Conservation (phyloP, 345 rosid genomes). For the Gossypium herbaceum region DNA sequence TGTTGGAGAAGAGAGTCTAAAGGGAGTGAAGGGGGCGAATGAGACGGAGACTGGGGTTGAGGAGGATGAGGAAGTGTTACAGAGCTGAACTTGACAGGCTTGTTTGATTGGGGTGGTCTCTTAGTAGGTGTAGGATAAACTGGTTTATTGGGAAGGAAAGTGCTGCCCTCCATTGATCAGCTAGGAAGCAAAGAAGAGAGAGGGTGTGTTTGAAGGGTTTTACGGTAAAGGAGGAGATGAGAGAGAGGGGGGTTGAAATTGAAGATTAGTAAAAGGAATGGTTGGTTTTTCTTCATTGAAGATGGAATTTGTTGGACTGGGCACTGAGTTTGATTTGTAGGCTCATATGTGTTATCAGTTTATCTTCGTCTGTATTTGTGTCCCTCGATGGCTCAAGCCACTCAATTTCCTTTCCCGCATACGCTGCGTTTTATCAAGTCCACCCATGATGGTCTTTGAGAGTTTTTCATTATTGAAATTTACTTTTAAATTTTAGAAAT, state of each 20-base stretch:
- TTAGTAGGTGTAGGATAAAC: slow-evolving; percentile 42
- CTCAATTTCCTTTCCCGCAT: background rate
- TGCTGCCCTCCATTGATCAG: slow-evolving; percentile 56
- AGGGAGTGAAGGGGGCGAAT: slow-evolving; percentile 45
- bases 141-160: slow-evolving; percentile 61
- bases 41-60: slow-evolving; percentile 31
- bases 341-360: background rate
- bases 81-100: slow-evolving; percentile 58
- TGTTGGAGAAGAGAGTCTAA: slow-evolving; percentile 73
- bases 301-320: background rate
- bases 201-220: background rate
- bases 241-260: background rate
- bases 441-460: background rate
- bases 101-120: slow-evolving; percentile 30
- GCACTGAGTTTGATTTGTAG: background rate
- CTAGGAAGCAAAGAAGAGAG: background rate
- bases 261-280: background rate
- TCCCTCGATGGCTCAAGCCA: background rate
- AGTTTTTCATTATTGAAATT: background rate
- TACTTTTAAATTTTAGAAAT: background rate
- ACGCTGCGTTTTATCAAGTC: background rate
- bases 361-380: background rate
- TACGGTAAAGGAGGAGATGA: background rate
- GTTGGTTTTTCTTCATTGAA: background rate
- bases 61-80: slow-evolving; percentile 43